Evolutionary conservation across 2,329 filamentous ascomycete species (phyloP).

Genomic region (Aspergillus sp.): DNA sequence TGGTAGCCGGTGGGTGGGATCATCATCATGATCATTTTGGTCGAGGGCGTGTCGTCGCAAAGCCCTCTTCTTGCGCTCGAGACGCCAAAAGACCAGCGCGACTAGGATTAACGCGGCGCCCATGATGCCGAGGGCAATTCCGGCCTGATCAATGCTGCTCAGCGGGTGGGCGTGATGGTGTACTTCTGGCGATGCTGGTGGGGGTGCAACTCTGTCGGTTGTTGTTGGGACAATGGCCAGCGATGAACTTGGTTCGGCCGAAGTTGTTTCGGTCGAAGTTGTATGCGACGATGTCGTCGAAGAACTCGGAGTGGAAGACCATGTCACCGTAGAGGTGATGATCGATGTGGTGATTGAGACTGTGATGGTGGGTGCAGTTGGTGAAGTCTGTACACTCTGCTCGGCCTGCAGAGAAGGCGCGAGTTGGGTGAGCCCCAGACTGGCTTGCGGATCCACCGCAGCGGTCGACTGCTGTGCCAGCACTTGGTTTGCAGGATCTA

Average conservation of each 20-base stretch:
- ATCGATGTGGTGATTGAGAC: background rate
- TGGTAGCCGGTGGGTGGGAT: background rate
- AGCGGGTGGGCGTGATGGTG: background rate
- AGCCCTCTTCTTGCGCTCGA: background rate
- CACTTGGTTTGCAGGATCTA: background rate
- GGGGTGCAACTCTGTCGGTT: background rate
- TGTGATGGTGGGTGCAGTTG: background rate
- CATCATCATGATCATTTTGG: background rate
- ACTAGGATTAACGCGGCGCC: background rate
- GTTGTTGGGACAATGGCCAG: background rate
- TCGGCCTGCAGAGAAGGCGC: background rate
- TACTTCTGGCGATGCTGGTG: background rate
- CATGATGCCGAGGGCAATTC: background rate
- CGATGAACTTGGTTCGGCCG: background rate
- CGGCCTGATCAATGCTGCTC: background rate
- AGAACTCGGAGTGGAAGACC: background rate
- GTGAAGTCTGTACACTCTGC: background rate
- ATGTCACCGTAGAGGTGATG: background rate
- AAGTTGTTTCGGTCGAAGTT: no score
- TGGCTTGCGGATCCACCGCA: background rate
- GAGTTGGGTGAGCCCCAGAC: background rate
- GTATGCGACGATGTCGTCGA: background rate
- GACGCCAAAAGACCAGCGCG: background rate
- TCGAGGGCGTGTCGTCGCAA: background rate
- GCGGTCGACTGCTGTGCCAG: background rate